Base-by-base conservation (phyloP, 1,284 basidiomycete genomes). In the Moesziomyces globuligerus region DNA sequence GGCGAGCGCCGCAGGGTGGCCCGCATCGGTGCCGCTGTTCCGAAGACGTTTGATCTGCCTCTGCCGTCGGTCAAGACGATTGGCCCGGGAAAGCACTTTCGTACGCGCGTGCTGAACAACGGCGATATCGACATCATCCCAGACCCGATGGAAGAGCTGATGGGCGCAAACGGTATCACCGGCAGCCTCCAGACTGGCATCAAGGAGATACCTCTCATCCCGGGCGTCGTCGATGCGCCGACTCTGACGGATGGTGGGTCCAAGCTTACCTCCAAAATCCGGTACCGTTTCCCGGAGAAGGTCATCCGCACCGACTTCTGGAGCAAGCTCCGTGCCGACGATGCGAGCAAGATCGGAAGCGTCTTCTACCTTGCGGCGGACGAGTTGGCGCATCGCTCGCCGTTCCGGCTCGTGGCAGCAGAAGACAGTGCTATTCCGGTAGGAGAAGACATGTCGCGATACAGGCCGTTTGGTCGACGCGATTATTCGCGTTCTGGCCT, bases 291-390 rank as follows among this genome's bases (percentile, higher is more conserved):
- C n/a, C 95, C 95, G 2, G 96, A 98, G 83, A 88, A 89, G 67
- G 87, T 94, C 44, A 91, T 98, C 68, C 87, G 91, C 49, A 87
- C 98, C 46, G 95, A 98, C 81, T 98, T 98, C 78, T 98, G 95
- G 94, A 89, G 47, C 41, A 72, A 67, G 51, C 25, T 72, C 40
- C 21, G 52, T 0, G 69, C 43, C 7, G 58, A 65, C 45, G 55
- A 72, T 3, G 5, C 51, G n/a, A 39, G 43, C 46, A 62, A 53
- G 52, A 72, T 72, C 28, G 69, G 64, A 7, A 57, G 48, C 24
- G 48, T 72, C 15, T 72, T 67, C 32, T 72, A 72, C 28, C 45
- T 72, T 17, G 69, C 69, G 29, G 69, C 59, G 4, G 48, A 46
- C 25, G 64, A 62, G 36, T 28, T 71, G 9, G 51, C 39, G 18